Conservation (phyloP, 192 early-diverging fungal genomes). For the Coemansia reversa region DNA sequence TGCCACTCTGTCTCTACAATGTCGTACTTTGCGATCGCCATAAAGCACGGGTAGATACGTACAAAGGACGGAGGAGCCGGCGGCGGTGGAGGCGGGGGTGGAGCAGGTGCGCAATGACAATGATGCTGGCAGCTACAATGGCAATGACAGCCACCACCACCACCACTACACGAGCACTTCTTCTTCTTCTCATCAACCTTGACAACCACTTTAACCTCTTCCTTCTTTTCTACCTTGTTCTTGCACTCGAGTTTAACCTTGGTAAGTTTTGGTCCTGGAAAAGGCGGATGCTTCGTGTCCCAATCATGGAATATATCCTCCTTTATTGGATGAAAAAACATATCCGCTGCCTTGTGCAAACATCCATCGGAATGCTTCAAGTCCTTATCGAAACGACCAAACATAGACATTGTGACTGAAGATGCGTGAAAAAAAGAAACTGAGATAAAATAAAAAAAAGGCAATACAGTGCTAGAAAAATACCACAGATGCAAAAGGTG, state of each 20-base stretch:
- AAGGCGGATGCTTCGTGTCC: conserved; percentile 52
- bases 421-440: conserved; percentile 6
- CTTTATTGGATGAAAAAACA: conserved; percentile 54
- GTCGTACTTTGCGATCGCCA: conserved; percentile 38
- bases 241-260: conserved; percentile 51
- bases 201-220: conserved; percentile 8
- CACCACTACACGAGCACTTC: conserved; percentile 10
- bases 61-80: conserved; percentile 24
- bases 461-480: neutral
- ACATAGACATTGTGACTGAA: conserved; percentile 46
- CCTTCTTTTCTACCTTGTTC: conserved; percentile 26
- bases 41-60: conserved; percentile 55
- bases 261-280: conserved; percentile 51
- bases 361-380: conserved; percentile 52
- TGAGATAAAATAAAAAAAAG: neutral
- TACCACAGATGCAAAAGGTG: neutral
- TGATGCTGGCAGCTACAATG: conserved; percentile 18
- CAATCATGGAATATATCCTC: conserved; percentile 56
- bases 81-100: conserved; percentile 32
- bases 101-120: conserved; percentile 20
- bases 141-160: conserved; percentile 15
- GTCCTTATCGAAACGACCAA: conserved; percentile 54
- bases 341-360: conserved; percentile 54
- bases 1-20: conserved; percentile 40
- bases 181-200: conserved; percentile 24